phyloP scores from a whole-genome alignment of 192 early-diverging fungal species.

The Mortierella antarctica region DNA sequence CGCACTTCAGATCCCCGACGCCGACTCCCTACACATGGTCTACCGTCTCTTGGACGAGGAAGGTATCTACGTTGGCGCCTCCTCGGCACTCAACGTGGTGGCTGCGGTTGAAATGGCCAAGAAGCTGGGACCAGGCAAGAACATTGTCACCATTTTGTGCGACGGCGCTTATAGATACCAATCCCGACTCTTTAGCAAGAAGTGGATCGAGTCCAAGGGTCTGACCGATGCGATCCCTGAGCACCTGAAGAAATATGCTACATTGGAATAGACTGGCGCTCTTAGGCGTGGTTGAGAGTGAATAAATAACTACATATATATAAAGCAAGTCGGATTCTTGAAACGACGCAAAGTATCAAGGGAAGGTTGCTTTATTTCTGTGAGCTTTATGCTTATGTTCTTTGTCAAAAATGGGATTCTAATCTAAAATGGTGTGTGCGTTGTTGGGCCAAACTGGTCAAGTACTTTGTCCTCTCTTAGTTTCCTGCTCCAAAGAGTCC shows the following conservation, averaged over 20 bases:
- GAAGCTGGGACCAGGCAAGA: conserved; percentile 80
- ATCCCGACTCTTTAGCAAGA: conserved; percentile 82
- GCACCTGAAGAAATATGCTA: conserved; percentile 89
- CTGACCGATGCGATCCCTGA: conserved; percentile 81
- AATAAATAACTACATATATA: background rate
- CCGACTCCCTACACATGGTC: conserved; percentile 85
- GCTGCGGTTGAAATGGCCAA: conserved; percentile 93
- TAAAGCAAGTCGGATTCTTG: background rate
- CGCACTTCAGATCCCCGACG: conserved; percentile 84
- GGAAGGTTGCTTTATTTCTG: background rate
- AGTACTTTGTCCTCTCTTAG: background rate
- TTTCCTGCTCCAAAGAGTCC: conserved; percentile 60
- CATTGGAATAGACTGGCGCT: conserved; percentile 52
- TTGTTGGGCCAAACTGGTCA: background rate
- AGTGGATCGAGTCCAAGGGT: conserved; percentile 91
- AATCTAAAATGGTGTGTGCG: background rate
- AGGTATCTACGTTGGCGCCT: conserved; percentile 93
- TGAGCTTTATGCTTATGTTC: background rate
- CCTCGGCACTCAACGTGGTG: conserved; percentile 93
- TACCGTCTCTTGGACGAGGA: conserved; percentile 93
- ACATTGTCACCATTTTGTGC: conserved; percentile 87
- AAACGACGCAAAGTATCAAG: no score
- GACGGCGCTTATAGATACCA: conserved; percentile 93
- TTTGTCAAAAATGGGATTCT: background rate
- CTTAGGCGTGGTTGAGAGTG: background rate